Conservation (phyloP, 495 filamentous ascomycete genomes). For the Penicillium tannophilum region DNA sequence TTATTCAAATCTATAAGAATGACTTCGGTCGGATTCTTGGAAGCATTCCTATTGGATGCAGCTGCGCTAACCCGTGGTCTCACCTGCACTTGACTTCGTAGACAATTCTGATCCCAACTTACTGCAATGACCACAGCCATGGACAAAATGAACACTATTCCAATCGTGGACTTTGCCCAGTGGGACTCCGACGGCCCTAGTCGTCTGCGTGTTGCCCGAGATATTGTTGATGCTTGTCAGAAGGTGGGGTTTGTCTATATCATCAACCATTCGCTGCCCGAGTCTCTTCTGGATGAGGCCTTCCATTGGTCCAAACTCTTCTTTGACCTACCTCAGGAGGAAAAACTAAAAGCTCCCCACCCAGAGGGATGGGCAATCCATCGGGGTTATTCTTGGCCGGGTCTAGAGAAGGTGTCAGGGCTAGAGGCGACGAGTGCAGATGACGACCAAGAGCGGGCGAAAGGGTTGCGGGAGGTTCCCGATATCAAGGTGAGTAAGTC, state of each 20-base stretch:
- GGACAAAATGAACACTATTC: conserved; percentile 32
- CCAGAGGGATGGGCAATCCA: conserved; percentile 58
- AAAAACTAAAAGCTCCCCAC: conserved; percentile 61
- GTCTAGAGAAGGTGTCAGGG: conserved; percentile 64
- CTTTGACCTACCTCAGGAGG: conserved; percentile 46
- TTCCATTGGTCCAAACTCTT: conserved; percentile 55
- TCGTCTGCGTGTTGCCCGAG: conserved; percentile 45
- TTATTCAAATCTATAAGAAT: background rate
- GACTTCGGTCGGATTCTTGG: background rate
- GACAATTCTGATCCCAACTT: background rate
- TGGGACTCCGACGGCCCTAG: conserved; percentile 39
- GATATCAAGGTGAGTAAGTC: conserved; percentile 38
- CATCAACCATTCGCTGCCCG: conserved; percentile 54
- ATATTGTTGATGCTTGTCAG: conserved; percentile 55
- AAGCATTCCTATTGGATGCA: background rate
- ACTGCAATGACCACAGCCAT: background rate
- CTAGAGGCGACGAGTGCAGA: conserved; percentile 49
- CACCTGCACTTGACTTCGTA: conserved; percentile 3
- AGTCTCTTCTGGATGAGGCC: conserved; percentile 49
- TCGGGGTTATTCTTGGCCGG: conserved; percentile 66
- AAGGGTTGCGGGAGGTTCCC: conserved; percentile 36
- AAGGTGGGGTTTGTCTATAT: conserved; percentile 63
- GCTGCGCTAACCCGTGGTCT: background rate
- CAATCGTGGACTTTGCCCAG: conserved; percentile 55
- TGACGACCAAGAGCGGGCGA: conserved; percentile 39